Evolutionary conservation across 257 asterid genomes (phyloP).

Genomic region (Nicotiana noctiflora): DNA sequence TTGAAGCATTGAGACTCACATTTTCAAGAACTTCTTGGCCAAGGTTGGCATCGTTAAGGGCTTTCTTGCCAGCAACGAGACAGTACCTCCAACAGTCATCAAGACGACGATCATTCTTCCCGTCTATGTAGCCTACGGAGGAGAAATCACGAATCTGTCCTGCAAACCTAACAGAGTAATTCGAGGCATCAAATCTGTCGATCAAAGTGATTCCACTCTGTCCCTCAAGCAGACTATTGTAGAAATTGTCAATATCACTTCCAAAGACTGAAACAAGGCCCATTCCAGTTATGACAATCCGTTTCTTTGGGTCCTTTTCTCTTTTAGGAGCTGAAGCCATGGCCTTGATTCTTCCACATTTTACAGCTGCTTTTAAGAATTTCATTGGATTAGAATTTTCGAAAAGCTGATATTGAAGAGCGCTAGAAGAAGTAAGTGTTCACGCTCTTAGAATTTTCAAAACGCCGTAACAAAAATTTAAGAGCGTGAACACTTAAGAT

Average conservation of each 20-base stretch:
- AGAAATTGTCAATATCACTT: slow-evolving; percentile 31
- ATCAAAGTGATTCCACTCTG: slow-evolving; percentile 36
- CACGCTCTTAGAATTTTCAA: too few relatives aligned
- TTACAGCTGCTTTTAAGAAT: too few relatives aligned
- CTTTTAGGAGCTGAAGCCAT: slow-evolving; percentile 33
- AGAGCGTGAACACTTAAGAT: too few relatives aligned
- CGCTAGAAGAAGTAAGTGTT: too few relatives aligned
- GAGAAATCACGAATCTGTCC: slow-evolving; percentile 43
- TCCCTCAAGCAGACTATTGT: slow-evolving; percentile 39
- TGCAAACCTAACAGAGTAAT: slow-evolving; percentile 26
- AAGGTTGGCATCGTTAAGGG: slow-evolving; percentile 36
- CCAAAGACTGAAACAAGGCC: slow-evolving; percentile 52
- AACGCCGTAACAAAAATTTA: too few relatives aligned
- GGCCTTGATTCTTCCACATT: too few relatives aligned
- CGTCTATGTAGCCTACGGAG: slow-evolving; percentile 39
- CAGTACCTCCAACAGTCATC: slow-evolving; percentile 46
- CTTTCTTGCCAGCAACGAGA: slow-evolving; percentile 38
- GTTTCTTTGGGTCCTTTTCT: slow-evolving; percentile 39
- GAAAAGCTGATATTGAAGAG: too few relatives aligned
- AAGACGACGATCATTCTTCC: slow-evolving; percentile 32
- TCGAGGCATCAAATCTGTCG: slow-evolving; percentile 40
- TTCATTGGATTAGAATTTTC: too few relatives aligned
- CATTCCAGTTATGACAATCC: slow-evolving; percentile 42
- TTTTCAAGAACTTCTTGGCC: slow-evolving; percentile 11
- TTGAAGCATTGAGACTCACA: too few relatives aligned